Conservation (phyloP, 2,329 filamentous ascomycete genomes). For the Periconia digitata region DNA sequence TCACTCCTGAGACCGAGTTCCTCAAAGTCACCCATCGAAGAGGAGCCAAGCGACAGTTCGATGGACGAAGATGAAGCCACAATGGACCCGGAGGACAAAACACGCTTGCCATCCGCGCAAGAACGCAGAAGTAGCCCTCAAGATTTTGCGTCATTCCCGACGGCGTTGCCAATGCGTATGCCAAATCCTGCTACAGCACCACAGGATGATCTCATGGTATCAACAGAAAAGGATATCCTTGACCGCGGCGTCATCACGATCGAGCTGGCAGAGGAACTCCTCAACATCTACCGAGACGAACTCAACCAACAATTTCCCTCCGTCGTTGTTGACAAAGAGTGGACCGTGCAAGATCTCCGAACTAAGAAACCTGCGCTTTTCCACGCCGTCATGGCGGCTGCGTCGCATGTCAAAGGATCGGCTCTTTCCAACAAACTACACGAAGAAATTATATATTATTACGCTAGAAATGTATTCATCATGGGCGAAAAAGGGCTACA, state of each 20-base stretch:
- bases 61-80: slow-evolving; percentile 29
- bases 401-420: slow-evolving; percentile 35
- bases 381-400: slow-evolving; percentile 40
- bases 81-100: slow-evolving; percentile 15
- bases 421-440: slow-evolving; percentile 34
- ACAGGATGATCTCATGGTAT: slow-evolving; percentile 19
- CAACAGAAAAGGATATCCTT: slow-evolving; percentile 35
- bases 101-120: slow-evolving; percentile 16
- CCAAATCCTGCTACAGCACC: slow-evolving; percentile 3
- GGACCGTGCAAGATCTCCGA: slow-evolving; percentile 32
- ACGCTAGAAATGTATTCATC: slow-evolving; percentile 36
- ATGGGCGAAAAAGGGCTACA: slow-evolving; percentile 42
- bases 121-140: slow-evolving; percentile 11
- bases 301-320: slow-evolving; percentile 32
- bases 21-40: slow-evolving; percentile 16
- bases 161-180: slow-evolving; percentile 3
- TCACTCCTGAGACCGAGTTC: slow-evolving; percentile 28
- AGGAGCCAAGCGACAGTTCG: slow-evolving; percentile 30
- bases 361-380: slow-evolving; percentile 37
- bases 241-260: slow-evolving; percentile 35
- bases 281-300: slow-evolving; percentile 34
- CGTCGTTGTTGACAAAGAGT: slow-evolving; percentile 31
- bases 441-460: slow-evolving; percentile 37
- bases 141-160: not conserved
- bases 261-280: slow-evolving; percentile 30